These are phyloP conservation scores for Phytomonas francai DNA, from an alignment of 208 protist genomes.

Conservation along the genomic window DNA sequence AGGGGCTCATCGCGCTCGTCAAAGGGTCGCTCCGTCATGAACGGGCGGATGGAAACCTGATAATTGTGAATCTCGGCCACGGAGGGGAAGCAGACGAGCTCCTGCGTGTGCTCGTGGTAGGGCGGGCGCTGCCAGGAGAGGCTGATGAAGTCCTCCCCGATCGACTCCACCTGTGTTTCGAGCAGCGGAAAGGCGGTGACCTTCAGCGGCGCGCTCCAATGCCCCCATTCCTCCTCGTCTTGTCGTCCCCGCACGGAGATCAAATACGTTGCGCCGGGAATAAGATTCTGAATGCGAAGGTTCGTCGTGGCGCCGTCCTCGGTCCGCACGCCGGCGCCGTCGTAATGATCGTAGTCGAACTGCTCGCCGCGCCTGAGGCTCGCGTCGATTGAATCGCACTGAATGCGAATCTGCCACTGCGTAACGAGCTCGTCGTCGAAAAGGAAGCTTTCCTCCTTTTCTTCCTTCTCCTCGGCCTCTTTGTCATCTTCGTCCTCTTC, in stretches of 20 bases:
- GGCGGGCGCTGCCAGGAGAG: constrained; percentile 64
- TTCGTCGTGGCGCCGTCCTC: neutral
- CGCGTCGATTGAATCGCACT: constrained; percentile 57
- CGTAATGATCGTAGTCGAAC: constrained; percentile 13
- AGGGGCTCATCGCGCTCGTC: constrained; percentile 75
- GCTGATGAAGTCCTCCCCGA: constrained; percentile 84
- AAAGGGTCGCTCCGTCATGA: constrained; percentile 57
- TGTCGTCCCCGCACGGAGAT: constrained; percentile 75
- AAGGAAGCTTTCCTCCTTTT: constrained; percentile 7
- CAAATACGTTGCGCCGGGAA: constrained; percentile 61
- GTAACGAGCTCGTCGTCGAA: constrained; percentile 54
- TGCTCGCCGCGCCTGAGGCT: constrained; percentile 56
- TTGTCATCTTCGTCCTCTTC: constrained; percentile 8
- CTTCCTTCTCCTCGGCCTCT: neutral
- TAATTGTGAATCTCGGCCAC: constrained; percentile 80
- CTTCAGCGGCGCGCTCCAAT: constrained; percentile 62
- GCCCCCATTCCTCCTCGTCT: constrained; percentile 71
- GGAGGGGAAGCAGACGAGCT: constrained; percentile 67
- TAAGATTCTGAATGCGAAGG: constrained; percentile 25
- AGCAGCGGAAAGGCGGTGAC: constrained; percentile 77
- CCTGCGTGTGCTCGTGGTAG: constrained; percentile 11
- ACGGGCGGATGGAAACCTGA: constrained; percentile 73
- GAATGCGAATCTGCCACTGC: constrained; percentile 81
- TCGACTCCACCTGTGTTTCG: constrained; percentile 36
- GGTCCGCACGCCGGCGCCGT: constrained; percentile 1